Evolutionary conservation across 106 monocot genomes (phyloP).

Genomic region (Acorus gramineus): DNA sequence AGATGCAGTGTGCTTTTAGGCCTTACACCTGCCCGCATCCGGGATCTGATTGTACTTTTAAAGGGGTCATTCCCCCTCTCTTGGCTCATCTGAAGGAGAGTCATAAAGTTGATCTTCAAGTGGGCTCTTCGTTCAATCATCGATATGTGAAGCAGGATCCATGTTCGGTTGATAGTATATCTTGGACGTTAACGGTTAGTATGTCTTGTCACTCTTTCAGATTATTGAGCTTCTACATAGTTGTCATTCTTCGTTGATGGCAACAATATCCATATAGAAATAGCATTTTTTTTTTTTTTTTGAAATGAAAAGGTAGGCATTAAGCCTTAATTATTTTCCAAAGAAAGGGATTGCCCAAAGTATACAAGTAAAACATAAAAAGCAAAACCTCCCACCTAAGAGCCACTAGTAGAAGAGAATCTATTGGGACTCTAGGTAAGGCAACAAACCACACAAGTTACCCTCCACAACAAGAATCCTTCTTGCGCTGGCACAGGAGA

Average conservation of each 20-base stretch:
- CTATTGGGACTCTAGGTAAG: too few species aligned
- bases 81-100: conserved; percentile 25
- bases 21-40: conserved; percentile 41
- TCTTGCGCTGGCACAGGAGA: too few species aligned
- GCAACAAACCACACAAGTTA: too few species aligned
- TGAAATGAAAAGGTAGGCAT: too few species aligned
- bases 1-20: conserved; percentile 22
- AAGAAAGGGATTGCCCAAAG: too few species aligned
- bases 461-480: too few species aligned
- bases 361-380: too few species aligned
- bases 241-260: neutral
- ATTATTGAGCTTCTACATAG: neutral
- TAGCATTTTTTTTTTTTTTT: too few species aligned
- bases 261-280: too few species aligned
- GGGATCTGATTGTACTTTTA: conserved; percentile 31
- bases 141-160: conserved; percentile 40
- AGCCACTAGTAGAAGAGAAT: too few species aligned
- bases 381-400: too few species aligned
- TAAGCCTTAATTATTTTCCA: too few species aligned
- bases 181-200: conserved; percentile 44
- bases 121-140: conserved; percentile 36
- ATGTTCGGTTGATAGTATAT: conserved; percentile 31
- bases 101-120: conserved; percentile 37
- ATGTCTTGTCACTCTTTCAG: neutral
- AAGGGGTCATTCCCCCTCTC: conserved; percentile 20